Conservation (phyloP, 2,329 filamentous ascomycete species). For the Alternaria burnsii region DNA sequence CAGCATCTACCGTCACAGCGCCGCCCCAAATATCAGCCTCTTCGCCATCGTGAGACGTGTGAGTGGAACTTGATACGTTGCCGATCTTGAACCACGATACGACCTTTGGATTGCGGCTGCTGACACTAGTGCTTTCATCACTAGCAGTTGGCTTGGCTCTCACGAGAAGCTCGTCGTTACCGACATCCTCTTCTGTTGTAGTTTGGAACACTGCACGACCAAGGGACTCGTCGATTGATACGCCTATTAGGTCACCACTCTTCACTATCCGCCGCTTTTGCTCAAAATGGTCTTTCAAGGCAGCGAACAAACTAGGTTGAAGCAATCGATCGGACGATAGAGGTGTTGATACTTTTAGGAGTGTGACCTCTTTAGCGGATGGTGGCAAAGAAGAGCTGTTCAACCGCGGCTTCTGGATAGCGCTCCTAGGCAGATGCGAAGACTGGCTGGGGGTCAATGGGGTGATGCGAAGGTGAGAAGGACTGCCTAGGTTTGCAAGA, state of each 20-base stretch:
- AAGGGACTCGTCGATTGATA: conserved; percentile 86
- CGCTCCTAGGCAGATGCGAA: conserved; percentile 40
- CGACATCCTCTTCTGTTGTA: conserved; percentile 74
- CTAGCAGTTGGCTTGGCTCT: conserved; percentile 51
- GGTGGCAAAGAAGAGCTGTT: conserved; percentile 63
- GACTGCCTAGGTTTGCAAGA: conserved; percentile 82
- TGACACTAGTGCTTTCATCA: conserved; percentile 24
- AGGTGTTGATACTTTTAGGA: conserved; percentile 89
- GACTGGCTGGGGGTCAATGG: conserved; percentile 66
- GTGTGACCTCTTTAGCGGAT: conserved; percentile 78
- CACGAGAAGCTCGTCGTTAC: conserved; percentile 62
- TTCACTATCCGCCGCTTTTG: conserved; percentile 82
- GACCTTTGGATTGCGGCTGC: conserved; percentile 38
- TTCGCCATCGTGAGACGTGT: conserved; percentile 66
- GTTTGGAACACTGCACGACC: conserved; percentile 81
- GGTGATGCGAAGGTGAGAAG: conserved; percentile 80
- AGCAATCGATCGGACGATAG: conserved; percentile 84
- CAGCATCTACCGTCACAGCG: conserved; percentile 84
- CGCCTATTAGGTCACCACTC: conserved; percentile 85
- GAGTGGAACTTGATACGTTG: conserved; percentile 60
- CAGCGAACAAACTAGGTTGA: conserved; percentile 85
- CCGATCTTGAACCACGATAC: conserved; percentile 95
- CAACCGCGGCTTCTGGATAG: conserved; percentile 55
- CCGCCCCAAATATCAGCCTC: conserved; percentile 83
- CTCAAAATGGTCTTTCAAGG: conserved; percentile 88